Conservation (phyloP, 2,329 filamentous ascomycete species). For the Pseudogymnoascus pannorum region DNA sequence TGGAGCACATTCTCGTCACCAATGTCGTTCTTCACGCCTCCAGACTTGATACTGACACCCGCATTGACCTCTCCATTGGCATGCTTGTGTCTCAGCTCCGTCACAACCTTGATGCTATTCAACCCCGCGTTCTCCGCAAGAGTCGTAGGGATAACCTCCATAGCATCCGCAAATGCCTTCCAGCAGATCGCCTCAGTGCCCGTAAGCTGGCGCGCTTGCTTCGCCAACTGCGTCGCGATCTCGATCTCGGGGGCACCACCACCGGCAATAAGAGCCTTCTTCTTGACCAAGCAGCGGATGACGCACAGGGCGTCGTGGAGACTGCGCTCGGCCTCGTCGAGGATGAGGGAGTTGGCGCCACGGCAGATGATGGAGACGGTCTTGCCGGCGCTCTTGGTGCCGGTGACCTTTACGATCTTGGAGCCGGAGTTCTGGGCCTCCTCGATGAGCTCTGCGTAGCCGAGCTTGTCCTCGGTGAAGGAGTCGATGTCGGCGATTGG, state of each 20-base stretch:
- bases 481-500: constrained; percentile 97
- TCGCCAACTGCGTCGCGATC: constrained; percentile 78
- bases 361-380: constrained; percentile 93
- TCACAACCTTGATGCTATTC: constrained; percentile 98
- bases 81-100: constrained; percentile 87
- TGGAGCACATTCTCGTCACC: constrained; percentile 95
- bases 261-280: constrained; percentile 97
- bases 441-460: constrained; percentile 86
- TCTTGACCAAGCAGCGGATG: constrained; percentile 95
- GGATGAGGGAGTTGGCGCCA: constrained; percentile 86
- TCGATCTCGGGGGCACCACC: constrained; percentile 96
- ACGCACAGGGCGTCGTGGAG: constrained; percentile 97
- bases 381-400: constrained; percentile 75
- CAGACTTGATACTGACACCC: constrained; percentile 95
- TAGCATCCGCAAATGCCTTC: constrained; percentile 96
- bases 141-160: constrained; percentile 95
- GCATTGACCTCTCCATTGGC: constrained; percentile 93
- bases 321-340: constrained; percentile 94
- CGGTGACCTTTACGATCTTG: constrained; percentile 90
- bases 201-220: constrained; percentile 72
- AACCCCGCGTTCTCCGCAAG: constrained; percentile 94
- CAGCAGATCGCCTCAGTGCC: constrained; percentile 97
- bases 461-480: constrained; percentile 97
- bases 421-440: constrained; percentile 82
- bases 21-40: constrained; percentile 94